Evolutionary conservation across 768 basidiomycete genomes (phyloP).

Genomic region (Daedalea quercina): DNA sequence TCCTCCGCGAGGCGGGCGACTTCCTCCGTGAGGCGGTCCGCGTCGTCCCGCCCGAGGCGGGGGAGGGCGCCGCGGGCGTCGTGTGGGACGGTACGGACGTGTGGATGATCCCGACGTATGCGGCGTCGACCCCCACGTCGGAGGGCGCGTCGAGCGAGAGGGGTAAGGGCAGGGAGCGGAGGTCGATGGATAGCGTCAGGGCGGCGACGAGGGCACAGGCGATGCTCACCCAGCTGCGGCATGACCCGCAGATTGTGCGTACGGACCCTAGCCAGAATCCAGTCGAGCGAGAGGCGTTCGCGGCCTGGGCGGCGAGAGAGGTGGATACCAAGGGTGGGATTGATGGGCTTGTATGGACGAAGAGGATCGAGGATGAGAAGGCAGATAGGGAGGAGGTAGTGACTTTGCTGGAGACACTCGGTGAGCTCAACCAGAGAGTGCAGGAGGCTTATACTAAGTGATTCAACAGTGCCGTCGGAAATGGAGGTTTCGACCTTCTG

Average conservation of each 20-base stretch:
- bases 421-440: constrained; percentile 30
- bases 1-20: constrained; percentile 49
- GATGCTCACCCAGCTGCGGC: constrained; percentile 63
- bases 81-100: constrained; percentile 86
- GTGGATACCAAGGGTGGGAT: constrained; percentile 47
- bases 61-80: constrained; percentile 29
- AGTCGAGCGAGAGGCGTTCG: constrained; percentile 45
- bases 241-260: constrained; percentile 68
- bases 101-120: constrained; percentile 61
- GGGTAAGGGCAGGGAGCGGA: constrained; percentile 31
- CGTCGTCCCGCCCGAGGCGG: constrained; percentile 77
- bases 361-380: constrained; percentile 40
- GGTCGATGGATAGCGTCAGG: constrained; percentile 36
- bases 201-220: constrained; percentile 74
- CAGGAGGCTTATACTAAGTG: constrained; percentile 1
- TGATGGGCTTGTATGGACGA: constrained; percentile 50
- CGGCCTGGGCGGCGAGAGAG: constrained; percentile 47
- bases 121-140: constrained; percentile 18
- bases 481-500: constrained; percentile 69
- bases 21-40: constrained; percentile 80
- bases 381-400: constrained; percentile 45
- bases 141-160: constrained; percentile 24
- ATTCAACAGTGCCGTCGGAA: constrained; percentile 56
- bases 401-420: constrained; percentile 47
- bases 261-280: constrained; percentile 69